Conservation (phyloP, 1,284 basidiomycete genomes). For the Peniophora sp. region DNA sequence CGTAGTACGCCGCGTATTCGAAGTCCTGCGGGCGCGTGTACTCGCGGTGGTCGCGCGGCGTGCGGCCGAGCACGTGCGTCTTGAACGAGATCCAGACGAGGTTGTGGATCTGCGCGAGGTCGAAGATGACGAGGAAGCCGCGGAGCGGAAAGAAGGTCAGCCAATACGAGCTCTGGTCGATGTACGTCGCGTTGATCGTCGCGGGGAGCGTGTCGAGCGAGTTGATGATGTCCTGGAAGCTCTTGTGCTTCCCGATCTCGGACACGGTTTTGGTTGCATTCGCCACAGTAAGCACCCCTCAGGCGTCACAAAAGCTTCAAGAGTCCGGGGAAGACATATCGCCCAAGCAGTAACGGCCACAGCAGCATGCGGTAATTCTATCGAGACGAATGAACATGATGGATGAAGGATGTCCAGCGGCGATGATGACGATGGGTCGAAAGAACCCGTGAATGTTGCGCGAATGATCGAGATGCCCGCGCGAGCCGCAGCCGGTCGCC, state of each 20-base stretch:
- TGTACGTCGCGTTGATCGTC: constrained; percentile 72
- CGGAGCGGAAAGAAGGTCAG: constrained; percentile 90
- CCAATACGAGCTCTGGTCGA: constrained; percentile 86
- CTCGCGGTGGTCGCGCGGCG: constrained; percentile 91
- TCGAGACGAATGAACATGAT: no score
- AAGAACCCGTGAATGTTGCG: no score
- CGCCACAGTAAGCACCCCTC: no score
- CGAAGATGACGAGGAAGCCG: constrained; percentile 90
- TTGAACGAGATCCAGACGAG: constrained; percentile 71
- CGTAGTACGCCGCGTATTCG: constrained; percentile 82
- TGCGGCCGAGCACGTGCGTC: constrained; percentile 86
- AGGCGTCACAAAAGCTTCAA: no score
- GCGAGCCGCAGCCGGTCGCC: no score
- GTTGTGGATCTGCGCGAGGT: constrained; percentile 92
- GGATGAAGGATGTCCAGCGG: no score
- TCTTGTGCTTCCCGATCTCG: constrained; percentile 60
- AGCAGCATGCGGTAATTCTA: no score
- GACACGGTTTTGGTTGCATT: constrained; percentile 59
- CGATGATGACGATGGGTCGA: no score
- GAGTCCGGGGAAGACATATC: no score
- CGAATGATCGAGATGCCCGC: no score
- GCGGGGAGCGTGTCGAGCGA: constrained; percentile 63
- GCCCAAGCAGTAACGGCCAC: no score
- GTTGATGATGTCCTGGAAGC: constrained; percentile 58
- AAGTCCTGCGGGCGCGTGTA: constrained; percentile 95